Base-by-base conservation (phyloP, 2,329 filamentous ascomycete species). In the Fusarium zealandicum region DNA sequence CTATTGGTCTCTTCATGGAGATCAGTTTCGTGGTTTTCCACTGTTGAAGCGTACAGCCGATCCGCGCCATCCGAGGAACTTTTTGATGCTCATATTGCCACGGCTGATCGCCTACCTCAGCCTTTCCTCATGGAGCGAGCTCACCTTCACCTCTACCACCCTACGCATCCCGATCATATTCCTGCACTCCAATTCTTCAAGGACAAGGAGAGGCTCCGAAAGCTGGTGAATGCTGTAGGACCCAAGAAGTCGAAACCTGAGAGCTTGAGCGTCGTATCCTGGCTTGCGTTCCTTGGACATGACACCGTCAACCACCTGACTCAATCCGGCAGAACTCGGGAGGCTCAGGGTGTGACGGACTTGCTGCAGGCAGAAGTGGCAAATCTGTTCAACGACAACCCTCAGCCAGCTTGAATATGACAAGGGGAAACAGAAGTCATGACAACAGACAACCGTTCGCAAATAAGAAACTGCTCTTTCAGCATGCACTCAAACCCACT, bases 121-220 rank as follows among this genome's bases (percentile, higher is more conserved):
- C 69, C 73, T 1, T 68, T 79, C 31, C 65, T 67, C 7, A 66
- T 84, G 7, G 78, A 83, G 42, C 73, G 75, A 27, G 82, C 83
- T 0, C 83, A 86, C 59, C 72, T 86, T 4, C 75, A 80, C 22
- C 73, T 86, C 2, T 75, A 82, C 51, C 83, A 86, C 63, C 83
- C 83, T 0, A 78, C 78, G 0, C 72, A 73, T 3, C 83, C 83
- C 0, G 75, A 76, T 20, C 74, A 79, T 17, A 68, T 72, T 2
- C 74, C 75, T 1, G 83, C 83, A 0, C 63, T 85, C 10, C 64
- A 74, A 2, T 78, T 80, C 46, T 76, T 85, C 54, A 58, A 66
- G 37, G 65, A 75, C 42, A 70, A 64, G 50, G 51, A 70, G 27
- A 66, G 58, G 25, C 49, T 76, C 27, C 65, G 69, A 42, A 63